Percentiles rank a stretch among this genome's conserved stretches.
phyloP scores from a whole-genome alignment of 495 filamentous ascomycete genomes.

The Aspergillus biplanus region DNA sequence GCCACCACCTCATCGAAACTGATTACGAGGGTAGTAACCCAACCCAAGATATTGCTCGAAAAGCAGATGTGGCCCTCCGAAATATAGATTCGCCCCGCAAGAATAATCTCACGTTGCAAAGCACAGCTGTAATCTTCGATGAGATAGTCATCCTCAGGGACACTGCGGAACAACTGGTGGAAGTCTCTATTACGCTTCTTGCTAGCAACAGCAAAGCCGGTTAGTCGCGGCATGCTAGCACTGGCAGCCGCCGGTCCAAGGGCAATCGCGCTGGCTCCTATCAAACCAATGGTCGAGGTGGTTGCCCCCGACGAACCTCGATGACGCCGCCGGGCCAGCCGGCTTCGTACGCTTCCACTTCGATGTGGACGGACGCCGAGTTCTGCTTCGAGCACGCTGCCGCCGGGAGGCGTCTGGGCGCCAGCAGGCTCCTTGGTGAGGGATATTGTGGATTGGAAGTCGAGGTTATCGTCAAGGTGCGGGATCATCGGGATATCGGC shows the following conservation, averaged over 20 bases:
- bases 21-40: slow-evolving; percentile 96
- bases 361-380: slow-evolving; percentile 60
- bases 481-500: slow-evolving; percentile 31
- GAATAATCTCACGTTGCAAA: slow-evolving; percentile 91
- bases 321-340: slow-evolving; percentile 71
- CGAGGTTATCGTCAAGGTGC: slow-evolving; percentile 36
- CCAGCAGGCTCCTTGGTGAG: slow-evolving; percentile 48
- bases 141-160: slow-evolving; percentile 95
- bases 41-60: slow-evolving; percentile 97
- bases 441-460: slow-evolving; percentile 37
- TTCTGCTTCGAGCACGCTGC: slow-evolving; percentile 72
- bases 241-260: slow-evolving; percentile 64
- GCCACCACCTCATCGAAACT: slow-evolving; percentile 97
- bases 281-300: slow-evolving; percentile 69
- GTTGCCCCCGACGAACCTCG: slow-evolving; percentile 88
- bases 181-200: slow-evolving; percentile 97
- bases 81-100: slow-evolving; percentile 92
- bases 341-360: slow-evolving; percentile 82
- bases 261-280: slow-evolving; percentile 65
- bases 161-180: slow-evolving; percentile 89
- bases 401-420: slow-evolving; percentile 65
- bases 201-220: slow-evolving; percentile 94
- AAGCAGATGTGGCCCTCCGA: slow-evolving; percentile 98
- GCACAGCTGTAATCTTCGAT: slow-evolving; percentile 99
- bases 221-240: slow-evolving; percentile 71